Evolutionary conservation across 371 early-diverging fungal species (phyloP).

Genomic region (Mucor ambiguus): DNA sequence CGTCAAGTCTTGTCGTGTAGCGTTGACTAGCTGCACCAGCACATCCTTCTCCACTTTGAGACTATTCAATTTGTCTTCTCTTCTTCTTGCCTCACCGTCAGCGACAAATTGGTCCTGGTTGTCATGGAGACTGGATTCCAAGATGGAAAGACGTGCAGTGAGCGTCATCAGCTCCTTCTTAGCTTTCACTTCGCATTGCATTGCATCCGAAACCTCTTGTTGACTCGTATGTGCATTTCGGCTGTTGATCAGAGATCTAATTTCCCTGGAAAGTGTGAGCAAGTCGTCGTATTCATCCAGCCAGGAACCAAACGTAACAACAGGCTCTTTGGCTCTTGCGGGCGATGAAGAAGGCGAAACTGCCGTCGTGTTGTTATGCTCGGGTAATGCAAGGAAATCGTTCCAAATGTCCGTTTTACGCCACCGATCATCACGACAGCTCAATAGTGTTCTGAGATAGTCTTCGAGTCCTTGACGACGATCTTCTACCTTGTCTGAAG

Average conservation of each 20-base stretch:
- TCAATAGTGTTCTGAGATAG: conserved; percentile 75
- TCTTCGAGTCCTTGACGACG: conserved; percentile 78
- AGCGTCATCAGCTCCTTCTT: conserved; percentile 65
- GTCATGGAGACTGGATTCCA: conserved; percentile 61
- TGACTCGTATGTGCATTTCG: conserved; percentile 69
- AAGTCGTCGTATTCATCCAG: conserved; percentile 72
- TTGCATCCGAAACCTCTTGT: conserved; percentile 74
- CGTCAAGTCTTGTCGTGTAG: conserved; percentile 48
- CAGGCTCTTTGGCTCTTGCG: neutral
- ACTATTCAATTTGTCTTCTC: conserved; percentile 72
- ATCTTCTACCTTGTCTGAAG: conserved; percentile 71
- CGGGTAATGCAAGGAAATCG: conserved; percentile 72
- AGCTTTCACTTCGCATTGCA: conserved; percentile 75
- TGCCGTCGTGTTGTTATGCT: conserved; percentile 17
- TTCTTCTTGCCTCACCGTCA: conserved; percentile 69
- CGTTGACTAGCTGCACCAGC: conserved; percentile 51
- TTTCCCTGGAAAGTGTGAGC: conserved; percentile 63
- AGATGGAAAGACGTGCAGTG: conserved; percentile 45
- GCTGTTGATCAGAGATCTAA: conserved; percentile 68
- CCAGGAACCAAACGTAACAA: conserved; percentile 67
- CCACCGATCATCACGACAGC: conserved; percentile 77
- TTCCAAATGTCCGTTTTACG: conserved; percentile 72
- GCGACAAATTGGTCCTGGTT: conserved; percentile 48
- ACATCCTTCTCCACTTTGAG: conserved; percentile 70
- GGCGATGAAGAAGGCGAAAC: conserved; percentile 45